These are phyloP conservation scores for Xerocomus potaroensis DNA, from an alignment of 768 basidiomycete species.

Conservation along the genomic window DNA sequence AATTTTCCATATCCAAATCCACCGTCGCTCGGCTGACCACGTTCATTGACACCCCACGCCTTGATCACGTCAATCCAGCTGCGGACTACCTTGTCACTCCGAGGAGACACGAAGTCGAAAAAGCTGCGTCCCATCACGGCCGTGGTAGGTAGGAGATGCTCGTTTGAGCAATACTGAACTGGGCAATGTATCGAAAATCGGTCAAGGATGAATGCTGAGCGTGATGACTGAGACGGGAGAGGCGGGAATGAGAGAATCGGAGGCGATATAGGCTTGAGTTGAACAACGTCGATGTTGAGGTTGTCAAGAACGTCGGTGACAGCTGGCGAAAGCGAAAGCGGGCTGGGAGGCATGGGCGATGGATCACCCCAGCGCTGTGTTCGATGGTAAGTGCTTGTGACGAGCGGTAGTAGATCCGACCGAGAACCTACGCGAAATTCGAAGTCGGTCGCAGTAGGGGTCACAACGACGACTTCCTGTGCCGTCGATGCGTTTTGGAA, in stretches of 20 bases:
- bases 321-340: conserved; percentile 30
- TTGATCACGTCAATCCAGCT: conserved; percentile 77
- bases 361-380: conserved; percentile 66
- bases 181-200: conserved; percentile 66
- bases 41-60: conserved; percentile 81
- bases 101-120: conserved; percentile 67
- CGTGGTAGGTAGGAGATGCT: conserved; percentile 58
- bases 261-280: conserved; percentile 1
- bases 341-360: conserved; percentile 55
- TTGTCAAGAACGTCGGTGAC: conserved; percentile 14
- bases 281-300: conserved; percentile 1
- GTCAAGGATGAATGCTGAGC: conserved; percentile 79
- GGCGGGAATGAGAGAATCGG: conserved; percentile 50
- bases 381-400: conserved; percentile 5
- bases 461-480: conserved; percentile 73
- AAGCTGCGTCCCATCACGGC: conserved; percentile 60
- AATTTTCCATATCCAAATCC: conserved; percentile 83
- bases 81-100: conserved; percentile 63
- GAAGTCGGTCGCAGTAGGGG: conserved; percentile 51
- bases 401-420: conserved; percentile 6
- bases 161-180: conserved; percentile 71
- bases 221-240: conserved; percentile 64
- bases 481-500: conserved; percentile 80
- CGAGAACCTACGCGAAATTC: conserved; percentile 45
- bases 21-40: conserved; percentile 77